A percentile compares a stretch with the other conserved stretches of the same genome.
Conservation (phyloP, 2,329 filamentous ascomycete species). For the Arachnomyces sp. region DNA sequence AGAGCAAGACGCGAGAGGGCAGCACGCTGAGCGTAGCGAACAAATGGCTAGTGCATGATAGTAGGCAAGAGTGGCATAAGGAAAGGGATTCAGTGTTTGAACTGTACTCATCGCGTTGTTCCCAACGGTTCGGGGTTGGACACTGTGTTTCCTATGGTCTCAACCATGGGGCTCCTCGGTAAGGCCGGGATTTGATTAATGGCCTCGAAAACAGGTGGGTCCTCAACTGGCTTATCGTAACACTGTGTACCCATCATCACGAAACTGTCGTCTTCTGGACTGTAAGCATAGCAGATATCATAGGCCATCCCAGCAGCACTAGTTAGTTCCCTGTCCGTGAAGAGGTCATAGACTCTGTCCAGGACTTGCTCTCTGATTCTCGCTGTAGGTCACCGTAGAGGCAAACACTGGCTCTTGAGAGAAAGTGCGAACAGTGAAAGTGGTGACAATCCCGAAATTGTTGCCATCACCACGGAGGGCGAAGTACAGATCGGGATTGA, state of each 20-base stretch:
- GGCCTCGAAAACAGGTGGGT: conserved; percentile 8
- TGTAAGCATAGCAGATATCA: conserved; percentile 14
- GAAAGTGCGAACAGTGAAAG: conserved; percentile 28
- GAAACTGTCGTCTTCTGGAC: conserved; percentile 7
- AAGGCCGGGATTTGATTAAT: conserved; percentile 13
- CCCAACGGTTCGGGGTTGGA: no score
- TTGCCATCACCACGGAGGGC: conserved; percentile 31
- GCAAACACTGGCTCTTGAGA: conserved; percentile 29
- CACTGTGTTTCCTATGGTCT: no score
- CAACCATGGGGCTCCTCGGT: conserved; percentile 4
- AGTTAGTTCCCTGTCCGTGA: conserved; percentile 8
- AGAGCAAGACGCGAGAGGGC: no score
- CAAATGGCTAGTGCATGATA: no score
- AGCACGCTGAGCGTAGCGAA: no score
- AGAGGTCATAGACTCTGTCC: conserved; percentile 10
- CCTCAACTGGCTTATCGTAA: conserved; percentile 12
- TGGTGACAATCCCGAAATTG: conserved; percentile 34
- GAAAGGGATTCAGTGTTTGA: no score
- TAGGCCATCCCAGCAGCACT: conserved; percentile 14
- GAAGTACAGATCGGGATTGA: conserved; percentile 29
- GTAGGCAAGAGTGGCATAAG: no score
- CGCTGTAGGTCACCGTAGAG: conserved; percentile 16
- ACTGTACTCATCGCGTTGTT: no score
- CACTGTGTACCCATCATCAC: conserved; percentile 12
- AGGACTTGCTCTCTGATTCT: conserved; percentile 5